Base-by-base conservation (phyloP, 371 early-diverging fungal species). In the Lichtheimia ramosa region DNA sequence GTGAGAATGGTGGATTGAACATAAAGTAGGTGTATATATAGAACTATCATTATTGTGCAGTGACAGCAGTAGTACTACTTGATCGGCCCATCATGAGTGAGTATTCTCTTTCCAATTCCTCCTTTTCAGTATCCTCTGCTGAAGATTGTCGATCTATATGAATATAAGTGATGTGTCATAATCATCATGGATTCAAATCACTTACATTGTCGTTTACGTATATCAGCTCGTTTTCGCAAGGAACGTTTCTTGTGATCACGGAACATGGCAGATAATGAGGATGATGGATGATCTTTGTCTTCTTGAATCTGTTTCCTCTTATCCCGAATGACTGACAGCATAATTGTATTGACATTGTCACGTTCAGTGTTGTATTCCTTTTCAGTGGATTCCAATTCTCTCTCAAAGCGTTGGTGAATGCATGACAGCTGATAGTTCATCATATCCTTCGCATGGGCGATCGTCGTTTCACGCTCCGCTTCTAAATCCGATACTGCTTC, bases 301-400 rank as follows among this genome's bases (percentile, higher is more conserved):
- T 46, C 46, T 8, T 18, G n/a, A 12, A 46, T 46, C 15, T 46
- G 46, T 16, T 66, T 71, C 54, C 73, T 62, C 21, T 62, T 64
- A 39, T 77, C 75, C 48, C 69, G 65, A 52, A 77, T 70, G 4
- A 70, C 70, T 20, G 56, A 23, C 40, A 77, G 63, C n/a, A 77
- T 41, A n/a, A 40, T 65, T 28, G 68, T 68, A 39, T 68, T 51
- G 23, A 67, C 34, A 13, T 59, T 59, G 15, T 64, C 51, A 12
- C 56, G 54, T 52, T 73, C 73, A 24, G 18, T 40, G 59, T 75
- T 68, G 42, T 73, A 78, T 55, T 78, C 75, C 25, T 75, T 69
- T 41, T 78, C 74, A 8, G 73, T 56, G 12, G 68, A 63, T n/a
- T 43, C 54, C 41, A 68, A 18, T 41, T 46, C 46, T 5, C 5